Evolutionary conservation across 179 eudicot species (phyloP).

Genomic region (Amaranthus tricolor): DNA sequence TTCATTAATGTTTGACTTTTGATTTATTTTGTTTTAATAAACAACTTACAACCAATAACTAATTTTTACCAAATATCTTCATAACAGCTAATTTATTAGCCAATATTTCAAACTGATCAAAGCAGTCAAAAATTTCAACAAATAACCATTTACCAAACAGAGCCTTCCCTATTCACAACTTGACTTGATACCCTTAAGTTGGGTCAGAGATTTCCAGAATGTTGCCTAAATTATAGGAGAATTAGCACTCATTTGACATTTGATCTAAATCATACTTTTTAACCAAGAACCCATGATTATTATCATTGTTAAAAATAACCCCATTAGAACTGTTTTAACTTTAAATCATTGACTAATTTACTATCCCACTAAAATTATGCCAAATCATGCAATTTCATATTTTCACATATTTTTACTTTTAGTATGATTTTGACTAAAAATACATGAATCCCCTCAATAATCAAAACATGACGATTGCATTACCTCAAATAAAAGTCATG

Average conservation of each 20-base stretch:
- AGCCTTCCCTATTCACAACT: neutral
- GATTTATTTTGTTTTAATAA: too few species aligned
- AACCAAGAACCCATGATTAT: constrained; percentile 19
- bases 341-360: constrained; percentile 17
- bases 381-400: constrained; percentile 23
- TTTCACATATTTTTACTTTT: constrained; percentile 1
- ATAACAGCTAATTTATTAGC: too few species aligned
- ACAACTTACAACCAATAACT: too few species aligned
- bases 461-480: constrained; percentile 30
- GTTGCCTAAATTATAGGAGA: constrained; percentile 19
- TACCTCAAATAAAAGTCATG: constrained; percentile 35
- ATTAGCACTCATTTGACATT: constrained; percentile 2
- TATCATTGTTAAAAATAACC: neutral
- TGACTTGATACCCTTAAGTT: neutral
- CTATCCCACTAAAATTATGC: constrained; percentile 14
- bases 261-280: constrained; percentile 10
- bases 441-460: neutral
- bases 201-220: neutral
- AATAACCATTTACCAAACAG: neutral
- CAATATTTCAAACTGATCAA: too few species aligned
- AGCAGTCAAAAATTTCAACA: too few species aligned
- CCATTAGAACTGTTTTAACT: neutral
- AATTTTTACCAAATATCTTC: too few species aligned
- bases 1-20: too few species aligned
- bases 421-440: constrained; percentile 21